phyloP scores from a whole-genome alignment of 176 grass and related monocot genomes.

The Hordeum vulgare region MorexV3_pseudomolecules_assembly NC_058518.1:499616077-499616576 shows the following conservation, averaged over 20 bases:
- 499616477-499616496: constrained; percentile 69
- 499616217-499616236: constrained; percentile 55
- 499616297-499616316: constrained; percentile 87
- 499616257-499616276: constrained; percentile 90
- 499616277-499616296: constrained; percentile 75
- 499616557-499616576: constrained; percentile 48
- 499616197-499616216: constrained; percentile 70
- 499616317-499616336: constrained; percentile 89
- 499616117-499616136: constrained; percentile 78
- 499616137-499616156: constrained; percentile 67
- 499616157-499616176: constrained; percentile 64
- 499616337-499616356: constrained; percentile 60
- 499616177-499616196: constrained; percentile 65
- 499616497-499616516: constrained; percentile 55
- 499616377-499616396: constrained; percentile 79
- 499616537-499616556: constrained; percentile 83
- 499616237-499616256: constrained; percentile 74
- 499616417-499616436: constrained; percentile 89
- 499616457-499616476: constrained; percentile 72
- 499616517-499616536: constrained; percentile 83
- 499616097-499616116: constrained; percentile 71
- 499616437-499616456: constrained; percentile 81
- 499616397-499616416: constrained; percentile 88
- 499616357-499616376: constrained; percentile 73
- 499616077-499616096: constrained; percentile 87